Evolutionary conservation across 2,329 filamentous ascomycete genomes (phyloP), one percentile per base, ranked within the genome.

Genomic region (Ophiostoma perfectum): DNA sequence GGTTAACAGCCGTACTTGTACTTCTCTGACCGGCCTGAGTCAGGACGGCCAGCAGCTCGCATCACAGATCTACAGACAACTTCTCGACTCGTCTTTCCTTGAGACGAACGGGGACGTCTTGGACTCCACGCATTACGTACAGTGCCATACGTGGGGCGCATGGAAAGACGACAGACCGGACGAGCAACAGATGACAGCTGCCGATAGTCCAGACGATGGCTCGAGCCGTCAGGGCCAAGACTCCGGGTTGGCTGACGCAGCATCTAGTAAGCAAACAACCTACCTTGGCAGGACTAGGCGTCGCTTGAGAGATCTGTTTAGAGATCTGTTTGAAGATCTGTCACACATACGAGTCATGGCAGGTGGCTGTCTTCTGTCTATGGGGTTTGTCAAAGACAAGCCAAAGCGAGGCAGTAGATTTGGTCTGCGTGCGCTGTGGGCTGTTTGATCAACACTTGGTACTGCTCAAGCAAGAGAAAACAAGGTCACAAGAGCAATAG

Each of bases 381-480:
- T 27, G 27, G 27, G 27, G 27, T 27, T 27, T 27, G 27, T 2
- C 27, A 27, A 27, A 27, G 27, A 27, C 27, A 2, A 27, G 27
- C 27, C 27, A 27, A 27, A 27, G 27, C 7, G 12, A 11, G 5
- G 7, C 11, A 55, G 2, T 27, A 14, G 12, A 55, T n/a, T 11
- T 27, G 4, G 18, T 9, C 11, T 12, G 18, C 8, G 5, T 11
- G n/a, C 27, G 27, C 8, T 11, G 49, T 55, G 49, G 49, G n/a
- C 49, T 55, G 49, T 55, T 55, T 55, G 49, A 55, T 55, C 49
- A 55, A 11, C 49, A 55, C 49, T 55, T 55, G 47, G 49, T 27
- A 27, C 27, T 27, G 27, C 1, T 27, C 27, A 27, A 27, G 27
- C 27, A 27, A 27, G 27, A 27, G 27, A 27, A 27, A 27, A 27